Conservation (phyloP, 31 red algal species). For the Asparagopsis taxiformis region DNA sequence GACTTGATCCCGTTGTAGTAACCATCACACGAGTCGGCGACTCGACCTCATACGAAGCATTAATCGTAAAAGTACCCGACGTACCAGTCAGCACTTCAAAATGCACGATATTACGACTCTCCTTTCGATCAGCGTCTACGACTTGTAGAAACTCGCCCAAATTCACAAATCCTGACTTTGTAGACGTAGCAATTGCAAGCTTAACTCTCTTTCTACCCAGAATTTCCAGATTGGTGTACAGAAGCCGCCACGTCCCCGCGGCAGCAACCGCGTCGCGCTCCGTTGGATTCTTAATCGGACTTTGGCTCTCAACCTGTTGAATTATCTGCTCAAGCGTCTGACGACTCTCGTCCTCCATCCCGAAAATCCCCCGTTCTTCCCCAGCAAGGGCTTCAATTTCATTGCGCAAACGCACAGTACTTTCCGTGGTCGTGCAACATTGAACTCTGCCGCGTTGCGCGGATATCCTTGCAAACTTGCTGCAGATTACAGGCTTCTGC, state of each 20-base stretch:
- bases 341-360: slow-evolving; percentile 52
- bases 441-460: not conserved
- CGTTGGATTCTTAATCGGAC: slow-evolving; percentile 33
- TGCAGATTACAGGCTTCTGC: no score
- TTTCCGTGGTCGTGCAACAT: not conserved
- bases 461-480: no score
- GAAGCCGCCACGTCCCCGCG: slow-evolving; percentile 72
- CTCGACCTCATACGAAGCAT: slow-evolving; percentile 51
- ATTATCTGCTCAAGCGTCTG: slow-evolving; percentile 25
- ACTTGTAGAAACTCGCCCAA: slow-evolving; percentile 87
- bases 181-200: slow-evolving; percentile 61
- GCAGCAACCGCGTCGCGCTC: slow-evolving; percentile 24
- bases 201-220: slow-evolving; percentile 65
- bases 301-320: slow-evolving; percentile 30
- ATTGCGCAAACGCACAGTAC: slow-evolving; percentile 6
- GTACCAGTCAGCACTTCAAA: slow-evolving; percentile 59
- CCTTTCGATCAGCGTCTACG: slow-evolving; percentile 40
- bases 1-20: slow-evolving; percentile 13
- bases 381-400: slow-evolving; percentile 59
- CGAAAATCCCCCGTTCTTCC: slow-evolving; percentile 76
- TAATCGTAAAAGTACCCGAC: slow-evolving; percentile 72
- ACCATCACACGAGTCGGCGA: slow-evolving; percentile 54
- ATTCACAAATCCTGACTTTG: slow-evolving; percentile 74
- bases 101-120: slow-evolving; percentile 68
- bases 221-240: slow-evolving; percentile 88